Base-by-base conservation (phyloP, 352 stramenopile species). In the Phytophthora fragariae region DNA sequence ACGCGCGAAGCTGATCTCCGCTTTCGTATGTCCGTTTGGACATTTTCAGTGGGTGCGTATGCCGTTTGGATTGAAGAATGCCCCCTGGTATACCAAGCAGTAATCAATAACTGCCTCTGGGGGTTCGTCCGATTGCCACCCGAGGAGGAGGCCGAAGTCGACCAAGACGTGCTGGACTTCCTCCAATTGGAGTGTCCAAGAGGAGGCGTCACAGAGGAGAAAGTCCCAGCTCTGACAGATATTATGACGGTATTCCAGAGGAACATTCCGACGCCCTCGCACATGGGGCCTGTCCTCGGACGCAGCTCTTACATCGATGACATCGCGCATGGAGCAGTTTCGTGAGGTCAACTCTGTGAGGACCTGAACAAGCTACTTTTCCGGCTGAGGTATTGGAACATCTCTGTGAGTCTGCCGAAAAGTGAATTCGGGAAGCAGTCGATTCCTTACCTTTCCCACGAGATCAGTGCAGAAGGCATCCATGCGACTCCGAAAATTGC, bases 41-140 rank as follows among this genome's bases (percentile, higher is more conserved):
- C 64, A 77, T n/a, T 80, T 74, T 10, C 49, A 80, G 24, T 77
- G 63, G 68, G 5, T 61, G 0, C 27, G 68, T 61, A 3, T 29
- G 24, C 24, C 24, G 24, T 75, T 76, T 5, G 73, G 73, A 5
- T 39, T 77, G 0, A 77, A 77, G 17, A 80, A 80, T 1, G 68
- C 68, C 0, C 60, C 58, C 9, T 72, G 3, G 49, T 76, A 0
- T 80, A 76, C 37, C 64, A 80, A 21, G 5, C 31, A 3, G 15
- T 62, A 0, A 27, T 77, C 1, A 66, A 77, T n/a, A 77, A 77
- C 27, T 62, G 50, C 6, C 17, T 73, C 29, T 73, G 57, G 58
- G 65, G 58, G 31, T 67, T 59, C n/a, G 60, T 67, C 9, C 21
- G 49, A 7, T 53, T 59, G 21, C 19, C 49, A 3, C 47, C 60